Conservation (phyloP, 352 stramenopile species). For the Pythium apleroticum region DNA sequence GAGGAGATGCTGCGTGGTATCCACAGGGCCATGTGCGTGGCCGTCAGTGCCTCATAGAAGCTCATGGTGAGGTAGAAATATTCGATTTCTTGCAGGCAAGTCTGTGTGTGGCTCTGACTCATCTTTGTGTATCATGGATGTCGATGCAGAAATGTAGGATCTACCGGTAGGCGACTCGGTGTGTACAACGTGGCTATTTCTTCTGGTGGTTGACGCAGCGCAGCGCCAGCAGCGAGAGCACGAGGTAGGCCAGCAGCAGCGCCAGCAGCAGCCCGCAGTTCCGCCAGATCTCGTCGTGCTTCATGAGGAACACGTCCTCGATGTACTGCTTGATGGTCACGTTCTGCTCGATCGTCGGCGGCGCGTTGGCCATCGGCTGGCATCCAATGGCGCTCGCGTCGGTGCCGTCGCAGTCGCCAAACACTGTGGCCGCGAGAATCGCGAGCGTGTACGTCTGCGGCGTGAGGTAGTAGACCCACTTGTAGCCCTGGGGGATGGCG, state of each 20-base stretch:
- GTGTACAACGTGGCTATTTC: constrained; percentile 1
- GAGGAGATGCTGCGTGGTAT: too few relatives aligned
- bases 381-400: constrained; percentile 20
- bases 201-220: constrained; percentile 31
- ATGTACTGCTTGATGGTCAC: constrained; percentile 20
- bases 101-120: too few relatives aligned
- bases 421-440: constrained; percentile 15
- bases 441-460: constrained; percentile 21
- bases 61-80: too few relatives aligned
- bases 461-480: constrained; percentile 28
- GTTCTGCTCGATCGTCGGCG: not conserved
- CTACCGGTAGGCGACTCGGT: too few relatives aligned
- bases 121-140: too few relatives aligned
- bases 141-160: too few relatives aligned
- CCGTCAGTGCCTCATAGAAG: too few relatives aligned
- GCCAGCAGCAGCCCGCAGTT: constrained; percentile 15
- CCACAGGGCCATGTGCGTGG: too few relatives aligned
- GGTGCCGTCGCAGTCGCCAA: constrained; percentile 12
- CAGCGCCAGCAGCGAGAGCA: constrained; percentile 26
- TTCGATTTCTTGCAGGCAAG: too few relatives aligned
- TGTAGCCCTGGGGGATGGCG: constrained; percentile 13
- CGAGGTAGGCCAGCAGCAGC: constrained; percentile 19
- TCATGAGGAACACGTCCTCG: constrained; percentile 25
- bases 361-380: constrained; percentile 17
- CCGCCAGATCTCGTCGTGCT: constrained; percentile 22